Evolutionary conservation across 805 yeast species (phyloP).

Genomic region (Candida peoriensis): DNA sequence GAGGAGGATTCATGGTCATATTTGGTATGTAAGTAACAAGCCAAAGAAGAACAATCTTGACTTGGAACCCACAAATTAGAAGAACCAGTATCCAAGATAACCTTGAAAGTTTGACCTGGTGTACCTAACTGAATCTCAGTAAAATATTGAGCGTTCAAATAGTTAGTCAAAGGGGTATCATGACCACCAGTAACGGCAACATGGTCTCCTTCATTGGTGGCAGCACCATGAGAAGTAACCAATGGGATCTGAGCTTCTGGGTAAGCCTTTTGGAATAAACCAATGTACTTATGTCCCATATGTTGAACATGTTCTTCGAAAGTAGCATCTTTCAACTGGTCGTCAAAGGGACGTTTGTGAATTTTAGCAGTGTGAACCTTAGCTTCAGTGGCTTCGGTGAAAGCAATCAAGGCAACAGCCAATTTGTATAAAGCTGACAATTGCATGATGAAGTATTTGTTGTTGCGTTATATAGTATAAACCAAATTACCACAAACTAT

Average conservation of each 20-base stretch:
- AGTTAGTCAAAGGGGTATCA: slow-evolving; percentile 85
- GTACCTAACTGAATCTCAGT: slow-evolving; percentile 90
- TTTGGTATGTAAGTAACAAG: slow-evolving; percentile 91
- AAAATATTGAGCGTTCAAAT: slow-evolving; percentile 92
- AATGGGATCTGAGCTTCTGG: slow-evolving; percentile 33
- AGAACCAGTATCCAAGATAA: slow-evolving; percentile 92
- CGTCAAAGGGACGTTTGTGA: slow-evolving; percentile 53
- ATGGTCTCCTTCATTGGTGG: slow-evolving; percentile 28
- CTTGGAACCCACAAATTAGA: slow-evolving; percentile 98
- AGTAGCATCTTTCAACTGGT: slow-evolving; percentile 45
- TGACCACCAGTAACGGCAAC: slow-evolving; percentile 39
- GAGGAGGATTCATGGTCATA: slow-evolving; percentile 82
- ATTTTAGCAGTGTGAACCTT: slow-evolving; percentile 52
- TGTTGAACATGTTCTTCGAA: slow-evolving; percentile 51
- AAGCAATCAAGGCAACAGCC: slow-evolving; percentile 22
- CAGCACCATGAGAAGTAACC: slow-evolving; percentile 7
- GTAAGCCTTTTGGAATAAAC: slow-evolving; percentile 40
- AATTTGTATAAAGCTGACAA: slow-evolving; percentile 18
- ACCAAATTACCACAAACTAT: too few relatives aligned
- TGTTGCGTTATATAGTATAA: too few relatives aligned
- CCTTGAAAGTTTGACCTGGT: slow-evolving; percentile 91
- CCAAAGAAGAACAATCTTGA: slow-evolving; percentile 82
- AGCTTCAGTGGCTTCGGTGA: slow-evolving; percentile 45
- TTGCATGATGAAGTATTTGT: too few relatives aligned
- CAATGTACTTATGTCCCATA: slow-evolving; percentile 58